phyloP scores from a whole-genome alignment of 2,329 filamentous ascomycete species.

The Ceratocystis eucalypticola region DNA sequence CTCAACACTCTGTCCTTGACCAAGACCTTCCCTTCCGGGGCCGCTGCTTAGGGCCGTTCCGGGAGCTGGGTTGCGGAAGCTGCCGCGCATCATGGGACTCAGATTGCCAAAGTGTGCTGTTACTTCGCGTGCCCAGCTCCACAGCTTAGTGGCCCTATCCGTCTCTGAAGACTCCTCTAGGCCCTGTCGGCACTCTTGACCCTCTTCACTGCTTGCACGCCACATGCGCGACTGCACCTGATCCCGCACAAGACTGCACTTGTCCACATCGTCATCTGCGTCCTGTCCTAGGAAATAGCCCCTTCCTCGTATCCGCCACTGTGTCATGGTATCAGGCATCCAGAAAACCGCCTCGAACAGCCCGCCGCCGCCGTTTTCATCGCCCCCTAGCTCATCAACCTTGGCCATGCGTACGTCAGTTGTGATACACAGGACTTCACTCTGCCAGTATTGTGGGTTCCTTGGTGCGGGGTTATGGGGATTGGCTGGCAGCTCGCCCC shows the following conservation, averaged over 20 bases:
- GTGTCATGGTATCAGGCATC: slow-evolving; percentile 54
- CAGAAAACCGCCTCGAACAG: slow-evolving; percentile 77
- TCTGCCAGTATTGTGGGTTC: slow-evolving; percentile 58
- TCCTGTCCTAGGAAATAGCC: slow-evolving; percentile 64
- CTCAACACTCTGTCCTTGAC: slow-evolving; percentile 50
- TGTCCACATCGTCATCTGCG: slow-evolving; percentile 32
- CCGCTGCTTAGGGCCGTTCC: slow-evolving; percentile 41
- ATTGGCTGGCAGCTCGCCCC: slow-evolving; percentile 58
- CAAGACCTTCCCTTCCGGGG: slow-evolving; percentile 29
- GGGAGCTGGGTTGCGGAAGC: slow-evolving; percentile 59
- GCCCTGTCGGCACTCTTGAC: slow-evolving; percentile 24
- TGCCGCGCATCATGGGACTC: slow-evolving; percentile 63
- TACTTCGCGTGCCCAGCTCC: slow-evolving; percentile 69
- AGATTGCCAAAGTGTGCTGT: slow-evolving; percentile 85
- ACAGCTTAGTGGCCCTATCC: slow-evolving; percentile 26
- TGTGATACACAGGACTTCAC: slow-evolving; percentile 69
- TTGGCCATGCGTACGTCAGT: slow-evolving; percentile 86
- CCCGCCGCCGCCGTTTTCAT: slow-evolving; percentile 46
- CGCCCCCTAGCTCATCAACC: slow-evolving; percentile 52
- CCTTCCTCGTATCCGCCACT: slow-evolving; percentile 73
- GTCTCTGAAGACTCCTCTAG: slow-evolving; percentile 21
- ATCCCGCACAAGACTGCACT: neutral
- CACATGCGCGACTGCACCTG: neutral
- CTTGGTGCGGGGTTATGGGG: slow-evolving; percentile 56
- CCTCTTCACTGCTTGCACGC: neutral